Evolutionary conservation across 352 stramenopile genomes (phyloP).

Genomic region (Globisporangium cederbergense): DNA sequence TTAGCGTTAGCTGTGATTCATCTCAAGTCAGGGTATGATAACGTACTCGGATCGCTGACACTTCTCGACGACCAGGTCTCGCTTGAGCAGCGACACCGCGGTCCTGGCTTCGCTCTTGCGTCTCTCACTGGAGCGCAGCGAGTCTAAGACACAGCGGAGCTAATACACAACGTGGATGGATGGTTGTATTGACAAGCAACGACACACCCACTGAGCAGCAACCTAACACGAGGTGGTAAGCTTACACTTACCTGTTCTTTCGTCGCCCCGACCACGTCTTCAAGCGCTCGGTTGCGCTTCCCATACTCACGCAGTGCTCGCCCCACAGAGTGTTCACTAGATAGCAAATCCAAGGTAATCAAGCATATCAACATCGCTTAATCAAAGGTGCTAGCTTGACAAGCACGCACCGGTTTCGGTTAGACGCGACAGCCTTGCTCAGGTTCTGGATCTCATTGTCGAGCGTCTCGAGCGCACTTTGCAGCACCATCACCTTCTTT

Average conservation of each 20-base stretch:
- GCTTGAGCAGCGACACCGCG: constrained; percentile 37
- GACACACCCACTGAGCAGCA: too few species aligned
- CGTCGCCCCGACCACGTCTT: constrained; percentile 33
- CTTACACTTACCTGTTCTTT: constrained; percentile 30
- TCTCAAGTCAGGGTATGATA: not conserved
- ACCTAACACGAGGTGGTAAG: too few species aligned
- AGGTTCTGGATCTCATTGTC: constrained; percentile 34
- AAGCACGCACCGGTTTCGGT: constrained; percentile 27
- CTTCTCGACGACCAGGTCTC: constrained; percentile 47
- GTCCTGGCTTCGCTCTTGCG: constrained; percentile 33
- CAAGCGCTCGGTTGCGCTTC: constrained; percentile 46
- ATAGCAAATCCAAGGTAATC: not conserved
- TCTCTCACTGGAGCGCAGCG: constrained; percentile 36
- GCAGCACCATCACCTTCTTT: constrained; percentile 26
- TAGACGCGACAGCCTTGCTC: constrained; percentile 25
- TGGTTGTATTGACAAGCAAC: not conserved
- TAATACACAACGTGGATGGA: constrained; percentile 11
- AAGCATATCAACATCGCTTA: not conserved
- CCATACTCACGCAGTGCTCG: constrained; percentile 51
- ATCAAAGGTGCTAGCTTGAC: not conserved
- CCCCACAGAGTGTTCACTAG: constrained; percentile 39
- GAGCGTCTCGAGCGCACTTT: constrained; percentile 29
- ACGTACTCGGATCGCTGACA: constrained; percentile 57
- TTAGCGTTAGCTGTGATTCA: not conserved
- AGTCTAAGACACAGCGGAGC: constrained; percentile 29